A percentile compares a stretch with the other conserved stretches of the same genome.
Evolutionary conservation across 2,329 filamentous ascomycete species (phyloP).

Genomic region (Colletotrichum tropicicola): DNA sequence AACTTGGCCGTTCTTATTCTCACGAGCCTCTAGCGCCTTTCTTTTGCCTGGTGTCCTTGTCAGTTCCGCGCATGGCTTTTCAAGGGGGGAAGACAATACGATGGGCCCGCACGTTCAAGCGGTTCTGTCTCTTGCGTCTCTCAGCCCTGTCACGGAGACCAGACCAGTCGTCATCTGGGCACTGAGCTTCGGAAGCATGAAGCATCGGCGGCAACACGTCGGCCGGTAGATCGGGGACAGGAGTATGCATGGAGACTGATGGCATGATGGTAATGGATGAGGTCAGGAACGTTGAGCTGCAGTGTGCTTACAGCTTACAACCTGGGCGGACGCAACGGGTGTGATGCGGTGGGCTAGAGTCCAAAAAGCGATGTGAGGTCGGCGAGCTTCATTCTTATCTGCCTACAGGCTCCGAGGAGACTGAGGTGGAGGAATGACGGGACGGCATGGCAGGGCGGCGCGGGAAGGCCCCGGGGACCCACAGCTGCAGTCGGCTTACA

Average conservation of each 20-base stretch:
- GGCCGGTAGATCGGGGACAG: not conserved
- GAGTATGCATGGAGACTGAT: not conserved
- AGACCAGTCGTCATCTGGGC: constrained; percentile 44
- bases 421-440: too few relatives aligned
- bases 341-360: not conserved
- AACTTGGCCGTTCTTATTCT: not conserved
- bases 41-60: constrained; percentile 13
- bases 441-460: not conserved
- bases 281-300: not conserved
- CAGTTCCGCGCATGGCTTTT: not conserved
- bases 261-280: not conserved
- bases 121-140: constrained; percentile 43
- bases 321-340: not conserved
- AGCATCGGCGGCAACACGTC: not conserved
- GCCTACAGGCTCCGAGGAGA: too few relatives aligned
- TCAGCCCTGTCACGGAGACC: constrained; percentile 39
- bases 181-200: not conserved
- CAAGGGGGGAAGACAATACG: constrained; percentile 33
- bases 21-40: constrained; percentile 6
- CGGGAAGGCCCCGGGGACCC: too few relatives aligned
- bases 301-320: not conserved
- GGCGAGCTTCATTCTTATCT: too few relatives aligned
- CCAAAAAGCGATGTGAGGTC: not conserved
- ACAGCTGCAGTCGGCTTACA: constrained; percentile 9
- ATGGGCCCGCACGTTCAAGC: constrained; percentile 45